Evolutionary conservation across 306 rosid genomes (phyloP), one percentile per base, ranked within the genome.

Genomic region (Quercus cerris): DNA sequence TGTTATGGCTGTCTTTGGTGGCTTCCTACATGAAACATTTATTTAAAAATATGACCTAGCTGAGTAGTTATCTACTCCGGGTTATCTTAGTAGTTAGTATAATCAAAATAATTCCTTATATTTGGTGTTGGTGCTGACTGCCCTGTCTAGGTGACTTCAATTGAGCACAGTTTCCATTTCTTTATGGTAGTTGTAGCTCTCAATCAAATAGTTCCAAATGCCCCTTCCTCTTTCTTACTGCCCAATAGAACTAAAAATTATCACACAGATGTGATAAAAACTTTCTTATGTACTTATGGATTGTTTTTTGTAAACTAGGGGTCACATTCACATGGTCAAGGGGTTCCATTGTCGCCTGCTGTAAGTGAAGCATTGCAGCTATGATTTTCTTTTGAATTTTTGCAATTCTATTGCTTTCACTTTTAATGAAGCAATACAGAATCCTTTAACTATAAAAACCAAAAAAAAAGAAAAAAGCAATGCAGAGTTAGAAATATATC

Each of bases 311-410:
- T 77, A 58, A 75, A 84, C 71, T 80, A 93, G 96, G 94, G 94
- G 56, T 83, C 91, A 15, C 88, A 85, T 57, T 41, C 91, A 73
- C 92, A 86, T 82, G 96, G 90, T 78, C 97, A 90, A 80, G 94
- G 87, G 68, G 69, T 89, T 83, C 90, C 94, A 62, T 76, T 92
- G 62, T 87, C 97, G 35, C 96, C 94, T 73, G 86, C 88, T 74
- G 97, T 95, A 89, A 91, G 92, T 84, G 82, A 73, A 77, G 33
- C 63, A 64, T 81, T 63, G 35, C 46, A 68, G 17, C 57, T 66
- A 56, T 46, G 57, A 23, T 31, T 70, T 85, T 68, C 62, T 22
- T 70, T 69, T 57, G 20, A 55, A 59, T 59, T 30, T 18, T 54
- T 75, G 63, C 58, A 46, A 49, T 51, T 33, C 22, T 73, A 51